Percentiles rank a stretch among this genome's conserved stretches.
Evolutionary conservation across 495 filamentous ascomycete genomes (phyloP).

Genomic region (Aspergillus sclerotioniger): DNA sequence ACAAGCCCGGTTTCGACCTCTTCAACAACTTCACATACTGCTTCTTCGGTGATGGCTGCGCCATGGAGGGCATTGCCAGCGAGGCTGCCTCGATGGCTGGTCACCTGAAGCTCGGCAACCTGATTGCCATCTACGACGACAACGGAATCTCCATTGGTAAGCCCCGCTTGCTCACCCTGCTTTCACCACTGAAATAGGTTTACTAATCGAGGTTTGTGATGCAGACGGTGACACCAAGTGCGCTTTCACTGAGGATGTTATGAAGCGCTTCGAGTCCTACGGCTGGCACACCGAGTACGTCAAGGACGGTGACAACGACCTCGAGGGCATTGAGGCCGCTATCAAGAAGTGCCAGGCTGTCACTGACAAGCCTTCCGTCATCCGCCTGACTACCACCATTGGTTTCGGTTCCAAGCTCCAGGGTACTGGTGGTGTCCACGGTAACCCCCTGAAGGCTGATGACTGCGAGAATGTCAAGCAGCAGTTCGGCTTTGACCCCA

Average conservation of each 20-base stretch:
- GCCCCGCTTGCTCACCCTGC: constrained; percentile 11
- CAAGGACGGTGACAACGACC: constrained; percentile 86
- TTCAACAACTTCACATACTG: constrained; percentile 94
- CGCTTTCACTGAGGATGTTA: constrained; percentile 96
- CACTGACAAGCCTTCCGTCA: constrained; percentile 93
- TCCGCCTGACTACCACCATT: constrained; percentile 97
- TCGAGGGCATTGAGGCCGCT: constrained; percentile 83
- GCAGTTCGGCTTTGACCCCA: constrained; percentile 94
- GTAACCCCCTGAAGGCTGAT: constrained; percentile 88
- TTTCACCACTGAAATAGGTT: not conserved
- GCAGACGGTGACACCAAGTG: constrained; percentile 89
- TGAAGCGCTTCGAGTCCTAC: constrained; percentile 94
- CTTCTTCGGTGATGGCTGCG: constrained; percentile 98
- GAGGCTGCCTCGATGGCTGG: constrained; percentile 92
- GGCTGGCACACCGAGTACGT: constrained; percentile 93
- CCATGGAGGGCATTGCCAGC: constrained; percentile 95
- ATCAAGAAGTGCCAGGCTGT: constrained; percentile 81
- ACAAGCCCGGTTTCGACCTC: constrained; percentile 92
- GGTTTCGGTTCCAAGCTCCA: constrained; percentile 92
- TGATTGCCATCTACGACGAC: constrained; percentile 96
- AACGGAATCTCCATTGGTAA: constrained; percentile 93
- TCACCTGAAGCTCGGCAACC: constrained; percentile 95
- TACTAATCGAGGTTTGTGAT: not conserved
- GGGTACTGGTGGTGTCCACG: constrained; percentile 94
- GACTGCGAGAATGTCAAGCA: constrained; percentile 88